A percentile compares a stretch with the other conserved stretches of the same genome.
These are phyloP conservation scores for Dactylellina drechsleri DNA, from an alignment of 2,329 filamentous ascomycete genomes.

Conservation along the genomic window DNA sequence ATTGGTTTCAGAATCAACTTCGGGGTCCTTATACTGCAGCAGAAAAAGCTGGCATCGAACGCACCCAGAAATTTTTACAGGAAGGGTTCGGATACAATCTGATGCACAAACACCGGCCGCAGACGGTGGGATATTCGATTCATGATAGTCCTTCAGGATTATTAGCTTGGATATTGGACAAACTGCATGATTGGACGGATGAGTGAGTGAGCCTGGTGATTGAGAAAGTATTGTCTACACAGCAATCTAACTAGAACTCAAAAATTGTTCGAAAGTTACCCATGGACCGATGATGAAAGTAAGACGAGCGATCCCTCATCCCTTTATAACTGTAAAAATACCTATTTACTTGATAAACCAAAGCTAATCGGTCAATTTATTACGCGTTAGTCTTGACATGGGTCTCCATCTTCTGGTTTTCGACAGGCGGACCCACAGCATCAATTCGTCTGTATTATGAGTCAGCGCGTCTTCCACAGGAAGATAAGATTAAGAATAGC, in stretches of 20 bases:
- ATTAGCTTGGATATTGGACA: conserved; percentile 83
- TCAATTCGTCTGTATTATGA: conserved; percentile 79
- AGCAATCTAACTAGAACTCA: background rate
- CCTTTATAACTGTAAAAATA: background rate
- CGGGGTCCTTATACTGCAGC: conserved; percentile 66
- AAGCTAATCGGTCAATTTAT: conserved; percentile 64
- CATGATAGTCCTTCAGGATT: conserved; percentile 76
- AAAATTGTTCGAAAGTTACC: conserved; percentile 23
- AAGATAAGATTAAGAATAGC: conserved; percentile 58
- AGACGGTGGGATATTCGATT: conserved; percentile 76
- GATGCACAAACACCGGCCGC: conserved; percentile 74
- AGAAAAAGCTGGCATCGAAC: conserved; percentile 67
- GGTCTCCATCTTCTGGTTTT: conserved; percentile 79
- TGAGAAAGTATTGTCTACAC: too few species aligned
- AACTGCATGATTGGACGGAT: conserved; percentile 80
- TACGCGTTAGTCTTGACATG: conserved; percentile 72
- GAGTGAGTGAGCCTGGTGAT: conserved; percentile 17
- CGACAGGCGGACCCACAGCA: conserved; percentile 74
- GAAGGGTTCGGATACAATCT: conserved; percentile 71
- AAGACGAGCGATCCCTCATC: background rate
- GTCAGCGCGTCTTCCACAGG: conserved; percentile 58
- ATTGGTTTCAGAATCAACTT: conserved; percentile 69
- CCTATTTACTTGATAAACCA: conserved; percentile 66
- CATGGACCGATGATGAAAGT: conserved; percentile 46
- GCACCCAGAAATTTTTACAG: conserved; percentile 69